Conservation (phyloP, 1,284 basidiomycete genomes). For the Microbotryum silenes-acaulis region DNA sequence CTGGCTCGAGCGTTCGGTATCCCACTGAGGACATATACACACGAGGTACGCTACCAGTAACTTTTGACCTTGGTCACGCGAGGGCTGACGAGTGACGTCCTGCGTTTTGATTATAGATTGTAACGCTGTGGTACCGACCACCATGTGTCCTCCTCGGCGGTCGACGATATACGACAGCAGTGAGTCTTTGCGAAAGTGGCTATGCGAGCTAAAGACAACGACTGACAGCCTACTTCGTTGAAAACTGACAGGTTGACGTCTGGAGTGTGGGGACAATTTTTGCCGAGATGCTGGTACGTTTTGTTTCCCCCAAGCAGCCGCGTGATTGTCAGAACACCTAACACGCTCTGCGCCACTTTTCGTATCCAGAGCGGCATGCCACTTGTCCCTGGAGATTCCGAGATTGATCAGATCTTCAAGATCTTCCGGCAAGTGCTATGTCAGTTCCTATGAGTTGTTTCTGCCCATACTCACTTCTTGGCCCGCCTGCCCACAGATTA, state of each 20-base stretch:
- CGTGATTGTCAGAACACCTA: not conserved
- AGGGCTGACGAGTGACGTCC: not conserved
- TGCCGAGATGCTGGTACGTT: constrained; percentile 83
- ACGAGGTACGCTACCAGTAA: constrained; percentile 60
- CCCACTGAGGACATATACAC: constrained; percentile 93
- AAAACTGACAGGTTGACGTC: constrained; percentile 70
- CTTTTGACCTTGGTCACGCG: not conserved
- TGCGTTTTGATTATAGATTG: constrained; percentile 55
- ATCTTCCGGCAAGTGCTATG: constrained; percentile 72
- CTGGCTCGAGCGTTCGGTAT: constrained; percentile 95
- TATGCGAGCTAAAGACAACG: not conserved
- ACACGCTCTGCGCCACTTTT: not conserved
- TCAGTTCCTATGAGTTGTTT: not conserved
- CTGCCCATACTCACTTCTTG: not conserved
- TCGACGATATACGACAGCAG: constrained; percentile 81
- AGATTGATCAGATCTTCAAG: constrained; percentile 99
- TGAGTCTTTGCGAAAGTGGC: constrained; percentile 2
- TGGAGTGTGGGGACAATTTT: constrained; percentile 96
- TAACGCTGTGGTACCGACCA: constrained; percentile 96
- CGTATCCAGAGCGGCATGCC: constrained; percentile 44
- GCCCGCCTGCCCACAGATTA: constrained; percentile 49
- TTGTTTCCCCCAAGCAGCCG: constrained; percentile 1
- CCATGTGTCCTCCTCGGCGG: constrained; percentile 94
- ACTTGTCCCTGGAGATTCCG: constrained; percentile 94
- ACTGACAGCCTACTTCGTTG: not conserved